Conservation (phyloP, 768 basidiomycete genomes). For the Lepiota brunneoincarnata region DNA sequence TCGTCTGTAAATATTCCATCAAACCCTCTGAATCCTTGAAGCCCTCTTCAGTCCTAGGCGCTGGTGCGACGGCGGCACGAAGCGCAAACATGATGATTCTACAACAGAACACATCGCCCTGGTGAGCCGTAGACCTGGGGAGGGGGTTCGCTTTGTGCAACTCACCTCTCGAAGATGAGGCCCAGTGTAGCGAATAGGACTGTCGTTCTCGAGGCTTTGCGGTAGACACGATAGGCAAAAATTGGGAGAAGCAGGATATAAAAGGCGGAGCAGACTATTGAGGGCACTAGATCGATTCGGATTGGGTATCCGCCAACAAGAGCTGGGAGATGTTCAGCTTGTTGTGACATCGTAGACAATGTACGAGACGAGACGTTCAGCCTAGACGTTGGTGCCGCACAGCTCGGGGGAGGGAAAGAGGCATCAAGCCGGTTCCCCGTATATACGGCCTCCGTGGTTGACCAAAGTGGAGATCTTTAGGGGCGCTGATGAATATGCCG, state of each 20-base stretch:
- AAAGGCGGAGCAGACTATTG: slow-evolving; percentile 15
- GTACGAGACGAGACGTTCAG: not conserved
- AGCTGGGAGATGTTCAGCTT: not conserved
- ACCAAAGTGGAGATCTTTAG: too few relatives aligned
- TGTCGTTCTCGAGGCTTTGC: slow-evolving; percentile 9
- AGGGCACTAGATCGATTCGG: slow-evolving; percentile 16
- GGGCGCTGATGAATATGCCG: too few relatives aligned
- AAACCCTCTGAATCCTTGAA: slow-evolving; percentile 18
- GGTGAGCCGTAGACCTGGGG: not conserved
- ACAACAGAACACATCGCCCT: not conserved
- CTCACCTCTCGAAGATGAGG: slow-evolving; percentile 18
- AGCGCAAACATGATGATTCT: slow-evolving; percentile 21
- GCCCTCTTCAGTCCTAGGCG: slow-evolving; percentile 6
- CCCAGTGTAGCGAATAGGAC: slow-evolving; percentile 8
- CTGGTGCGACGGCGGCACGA: slow-evolving; percentile 17
- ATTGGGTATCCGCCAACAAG: slow-evolving; percentile 18
- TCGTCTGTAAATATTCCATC: slow-evolving; percentile 25
- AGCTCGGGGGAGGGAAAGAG: not conserved
- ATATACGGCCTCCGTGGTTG: too few relatives aligned
- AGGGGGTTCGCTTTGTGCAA: not conserved
- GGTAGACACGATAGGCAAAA: slow-evolving; percentile 11
- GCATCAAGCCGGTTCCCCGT: too few relatives aligned
- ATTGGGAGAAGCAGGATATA: slow-evolving; percentile 14
- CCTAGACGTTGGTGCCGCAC: not conserved
- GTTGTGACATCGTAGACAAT: not conserved